Percentiles rank a stretch among this genome's conserved stretches.
Conservation (phyloP, 257 asterid genomes). For the Gentiana dahurica region DNA sequence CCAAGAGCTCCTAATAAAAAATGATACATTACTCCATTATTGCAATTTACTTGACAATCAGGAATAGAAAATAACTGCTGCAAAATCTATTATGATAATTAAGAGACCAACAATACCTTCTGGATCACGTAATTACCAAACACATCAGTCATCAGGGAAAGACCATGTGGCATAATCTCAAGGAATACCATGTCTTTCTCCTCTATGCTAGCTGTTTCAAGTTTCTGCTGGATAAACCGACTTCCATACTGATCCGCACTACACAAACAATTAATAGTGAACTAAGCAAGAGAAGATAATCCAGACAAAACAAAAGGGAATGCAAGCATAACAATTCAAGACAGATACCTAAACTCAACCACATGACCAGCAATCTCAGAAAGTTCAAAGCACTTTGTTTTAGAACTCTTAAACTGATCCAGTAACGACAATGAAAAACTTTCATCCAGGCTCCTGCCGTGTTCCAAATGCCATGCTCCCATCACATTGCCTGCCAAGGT, state of each 20-base stretch:
- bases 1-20: neutral
- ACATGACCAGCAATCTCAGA: conserved; percentile 77
- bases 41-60: neutral
- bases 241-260: conserved; percentile 86
- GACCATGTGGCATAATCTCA: conserved; percentile 71
- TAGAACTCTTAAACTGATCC: conserved; percentile 69
- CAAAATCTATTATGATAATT: neutral
- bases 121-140: conserved; percentile 86
- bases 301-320: neutral
- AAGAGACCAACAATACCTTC: conserved; percentile 37
- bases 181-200: conserved; percentile 75
- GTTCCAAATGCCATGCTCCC: conserved; percentile 50
- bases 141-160: conserved; percentile 75
- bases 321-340: neutral
- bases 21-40: too few species aligned
- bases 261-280: conserved; percentile 8
- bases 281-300: neutral
- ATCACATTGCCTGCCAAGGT: conserved; percentile 32
- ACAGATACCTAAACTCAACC: conserved; percentile 69
- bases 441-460: conserved; percentile 37
- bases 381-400: conserved; percentile 61
- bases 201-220: conserved; percentile 53
- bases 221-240: conserved; percentile 83
- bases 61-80: too few species aligned
- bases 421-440: conserved; percentile 42